These are phyloP conservation scores for Candida tibetensis DNA, from an alignment of 805 yeast species.

Conservation along the genomic window DNA sequence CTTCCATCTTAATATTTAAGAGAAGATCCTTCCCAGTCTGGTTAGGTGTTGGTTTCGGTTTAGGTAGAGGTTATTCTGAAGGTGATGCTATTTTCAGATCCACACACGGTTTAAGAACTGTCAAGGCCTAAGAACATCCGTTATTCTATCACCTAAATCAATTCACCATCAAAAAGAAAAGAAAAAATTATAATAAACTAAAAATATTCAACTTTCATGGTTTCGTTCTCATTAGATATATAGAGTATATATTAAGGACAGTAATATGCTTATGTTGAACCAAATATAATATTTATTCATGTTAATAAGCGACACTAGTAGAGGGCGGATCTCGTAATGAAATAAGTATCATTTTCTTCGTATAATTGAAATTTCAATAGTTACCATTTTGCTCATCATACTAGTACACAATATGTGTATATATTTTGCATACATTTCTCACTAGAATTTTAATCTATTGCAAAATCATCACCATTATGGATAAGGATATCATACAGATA, in stretches of 20 bases:
- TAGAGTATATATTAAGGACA: too few relatives aligned
- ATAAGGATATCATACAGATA: constrained; percentile 10
- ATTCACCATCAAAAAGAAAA: constrained; percentile 5
- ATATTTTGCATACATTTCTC: too few relatives aligned
- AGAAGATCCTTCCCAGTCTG: constrained; percentile 98
- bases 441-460: not conserved
- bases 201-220: too few relatives aligned
- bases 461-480: not conserved
- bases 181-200: constrained; percentile 1
- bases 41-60: constrained; percentile 95
- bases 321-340: too few relatives aligned
- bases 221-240: not conserved
- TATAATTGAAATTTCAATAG: too few relatives aligned
- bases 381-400: too few relatives aligned
- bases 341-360: too few relatives aligned
- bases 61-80: constrained; percentile 97
- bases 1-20: constrained; percentile 84
- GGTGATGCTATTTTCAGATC: constrained; percentile 96
- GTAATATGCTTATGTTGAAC: too few relatives aligned
- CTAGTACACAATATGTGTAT: too few relatives aligned
- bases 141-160: too few relatives aligned
- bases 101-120: constrained; percentile 68
- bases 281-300: not conserved
- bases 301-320: too few relatives aligned
- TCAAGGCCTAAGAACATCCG: constrained; percentile 62